Percentiles rank a stretch among this genome's conserved stretches.
phyloP scores from a whole-genome alignment of 2,329 filamentous ascomycete species.

The Aspergillus fischeri region DNA sequence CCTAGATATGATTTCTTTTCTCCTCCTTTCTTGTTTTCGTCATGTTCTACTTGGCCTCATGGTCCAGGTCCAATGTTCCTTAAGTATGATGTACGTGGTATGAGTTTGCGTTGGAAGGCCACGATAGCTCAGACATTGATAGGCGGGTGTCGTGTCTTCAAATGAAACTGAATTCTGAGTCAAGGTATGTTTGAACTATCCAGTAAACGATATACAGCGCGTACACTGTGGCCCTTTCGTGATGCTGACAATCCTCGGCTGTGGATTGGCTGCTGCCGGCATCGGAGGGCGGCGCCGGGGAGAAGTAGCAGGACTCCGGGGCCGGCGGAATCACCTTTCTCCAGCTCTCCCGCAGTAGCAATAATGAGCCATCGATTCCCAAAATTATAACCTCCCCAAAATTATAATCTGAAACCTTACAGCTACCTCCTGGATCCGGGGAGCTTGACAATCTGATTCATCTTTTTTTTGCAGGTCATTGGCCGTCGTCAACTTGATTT shows the following conservation, averaged over 20 bases:
- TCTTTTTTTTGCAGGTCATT: not conserved
- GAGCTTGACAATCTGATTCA: not conserved
- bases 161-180: not conserved
- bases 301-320: conserved; percentile 2
- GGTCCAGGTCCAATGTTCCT: not conserved
- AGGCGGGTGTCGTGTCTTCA: not conserved
- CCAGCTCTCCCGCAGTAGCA: not conserved
- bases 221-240: not conserved
- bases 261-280: conserved; percentile 12
- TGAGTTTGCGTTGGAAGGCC: not conserved
- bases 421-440: not conserved
- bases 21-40: not conserved
- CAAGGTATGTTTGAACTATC: not conserved
- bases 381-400: not conserved
- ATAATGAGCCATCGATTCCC: not conserved
- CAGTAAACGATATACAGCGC: not conserved
- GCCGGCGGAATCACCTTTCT: conserved; percentile 1
- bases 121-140: not conserved
- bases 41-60: not conserved
- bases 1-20: not conserved
- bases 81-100: not conserved
- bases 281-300: conserved; percentile 6
- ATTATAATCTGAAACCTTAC: not conserved
- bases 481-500: not conserved
- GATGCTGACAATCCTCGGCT: conserved; percentile 10